Percentiles rank a stretch among this genome's conserved stretches.
Conservation (phyloP, 1,284 basidiomycete species). For the Cryptococcus wingfieldii region DNA sequence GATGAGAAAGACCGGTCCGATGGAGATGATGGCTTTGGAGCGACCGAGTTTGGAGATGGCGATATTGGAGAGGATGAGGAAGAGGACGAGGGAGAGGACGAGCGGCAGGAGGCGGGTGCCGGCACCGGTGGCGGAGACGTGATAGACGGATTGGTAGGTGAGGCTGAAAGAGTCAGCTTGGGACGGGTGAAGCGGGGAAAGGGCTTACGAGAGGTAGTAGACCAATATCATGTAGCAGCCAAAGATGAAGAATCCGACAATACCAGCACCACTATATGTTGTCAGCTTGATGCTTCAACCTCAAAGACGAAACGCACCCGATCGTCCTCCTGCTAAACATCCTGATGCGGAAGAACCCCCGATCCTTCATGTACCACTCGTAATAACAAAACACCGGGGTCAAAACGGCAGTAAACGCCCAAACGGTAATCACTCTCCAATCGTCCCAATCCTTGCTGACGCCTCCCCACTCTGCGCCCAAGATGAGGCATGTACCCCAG, state of each 20-base stretch:
- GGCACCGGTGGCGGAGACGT: slow-evolving; percentile 43
- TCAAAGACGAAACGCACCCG: slow-evolving; percentile 21
- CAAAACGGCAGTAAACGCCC: slow-evolving; percentile 33
- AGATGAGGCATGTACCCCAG: slow-evolving; percentile 36
- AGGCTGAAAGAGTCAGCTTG: slow-evolving; percentile 1
- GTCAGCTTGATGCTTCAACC: not conserved
- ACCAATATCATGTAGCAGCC: slow-evolving; percentile 43
- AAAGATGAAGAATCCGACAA: slow-evolving; percentile 33
- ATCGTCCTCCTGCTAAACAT: slow-evolving; percentile 44
- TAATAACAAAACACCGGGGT: slow-evolving; percentile 39
- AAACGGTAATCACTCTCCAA: slow-evolving; percentile 43
- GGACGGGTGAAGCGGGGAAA: too few relatives aligned
- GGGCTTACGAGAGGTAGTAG: slow-evolving; percentile 34
- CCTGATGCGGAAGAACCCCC: slow-evolving; percentile 47
- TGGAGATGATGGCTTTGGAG: slow-evolving; percentile 42
- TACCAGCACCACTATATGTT: slow-evolving; percentile 21
- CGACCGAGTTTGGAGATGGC: slow-evolving; percentile 39
- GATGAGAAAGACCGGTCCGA: slow-evolving; percentile 36
- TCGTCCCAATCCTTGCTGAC: slow-evolving; percentile 44
- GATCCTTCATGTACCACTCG: slow-evolving; percentile 45
- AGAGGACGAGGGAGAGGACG: slow-evolving; percentile 42
- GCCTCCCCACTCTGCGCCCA: slow-evolving; percentile 46
- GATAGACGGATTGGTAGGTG: slow-evolving; percentile 42
- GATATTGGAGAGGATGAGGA: slow-evolving; percentile 38
- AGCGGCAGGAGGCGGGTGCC: slow-evolving; percentile 44